Base-by-base conservation (phyloP, 2,329 filamentous ascomycete species). In the Chalaropsis thielavioides region DNA sequence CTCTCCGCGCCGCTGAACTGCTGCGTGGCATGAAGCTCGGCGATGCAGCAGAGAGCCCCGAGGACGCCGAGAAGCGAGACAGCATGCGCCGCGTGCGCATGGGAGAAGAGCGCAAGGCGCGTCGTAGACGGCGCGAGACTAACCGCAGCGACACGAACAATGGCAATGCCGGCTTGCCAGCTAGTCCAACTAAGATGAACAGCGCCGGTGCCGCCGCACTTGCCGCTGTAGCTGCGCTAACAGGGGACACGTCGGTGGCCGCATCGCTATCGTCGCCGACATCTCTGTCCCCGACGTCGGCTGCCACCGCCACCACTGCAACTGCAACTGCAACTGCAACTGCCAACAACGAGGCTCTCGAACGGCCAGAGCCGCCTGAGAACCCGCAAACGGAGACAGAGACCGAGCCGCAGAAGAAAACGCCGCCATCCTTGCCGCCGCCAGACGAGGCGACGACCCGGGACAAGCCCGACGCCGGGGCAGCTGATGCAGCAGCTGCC, bases 1-100 rank as follows among this genome's bases (percentile, higher is more conserved):
- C 90, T 2, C 88, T 92, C 70, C 84, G 91, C 63, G 92, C 92
- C 1, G 90, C 90, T 1, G 83, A 86, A 68, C 78, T 96, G 73
- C 78, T 97, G 38, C 89, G 95, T 72, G 90, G 90, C 58, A 86
- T 96, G 74, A 83, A 90, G 51, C 83, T 86, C 61, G 81, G 84
- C 51, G 83, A 83, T 56, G 77, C 80, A 54, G 83, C 82, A 24
- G 80, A 79, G 19, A 81, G 80, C 2, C 76, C 78, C 43, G 76
- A 76, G 7, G 78, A 75, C 68, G 68, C 74, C 22, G 77, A 83
- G 72, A 77, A 80, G 75, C 75, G 84, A 66, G 81, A 86, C 70
- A 83, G 77, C 67, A 78, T 90, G 65, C 78, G 90, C 64, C 81
- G 78, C 73, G 87, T 92, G 72, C 90, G 84, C 68, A 89, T 89